phyloP scores from a whole-genome alignment of 1,139 yeast species.

The Debaryomyces coudertii region DNA sequence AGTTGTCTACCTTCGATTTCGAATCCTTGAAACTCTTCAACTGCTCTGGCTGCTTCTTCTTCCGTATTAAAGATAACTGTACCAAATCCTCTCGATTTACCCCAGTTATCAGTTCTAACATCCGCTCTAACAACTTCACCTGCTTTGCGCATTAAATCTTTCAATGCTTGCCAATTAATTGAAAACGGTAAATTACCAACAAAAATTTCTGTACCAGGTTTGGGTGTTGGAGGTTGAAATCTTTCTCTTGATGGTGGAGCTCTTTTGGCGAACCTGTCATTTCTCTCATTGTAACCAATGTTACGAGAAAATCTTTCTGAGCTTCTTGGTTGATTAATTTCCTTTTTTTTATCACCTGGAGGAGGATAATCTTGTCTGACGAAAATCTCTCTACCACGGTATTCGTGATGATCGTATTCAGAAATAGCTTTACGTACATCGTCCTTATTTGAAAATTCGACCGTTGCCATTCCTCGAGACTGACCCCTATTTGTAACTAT shows the following conservation, averaged over 20 bases:
- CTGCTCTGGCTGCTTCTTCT: constrained; percentile 65
- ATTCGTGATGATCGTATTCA: constrained; percentile 65
- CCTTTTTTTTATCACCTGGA: constrained; percentile 50
- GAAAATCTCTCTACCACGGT: constrained; percentile 81
- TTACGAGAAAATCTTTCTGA: constrained; percentile 17
- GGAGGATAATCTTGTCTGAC: constrained; percentile 91
- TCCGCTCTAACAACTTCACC: constrained; percentile 85
- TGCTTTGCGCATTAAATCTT: constrained; percentile 77
- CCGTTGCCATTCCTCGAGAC: constrained; percentile 92
- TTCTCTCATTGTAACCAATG: constrained; percentile 16
- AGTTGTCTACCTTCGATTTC: constrained; percentile 69
- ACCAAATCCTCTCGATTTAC: constrained; percentile 87
- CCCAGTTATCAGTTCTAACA: constrained; percentile 66
- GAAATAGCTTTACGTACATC: constrained; percentile 78
- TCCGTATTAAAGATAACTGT: constrained; percentile 64
- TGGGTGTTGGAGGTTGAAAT: constrained; percentile 21
- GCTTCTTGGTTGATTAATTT: constrained; percentile 13
- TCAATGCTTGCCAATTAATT: constrained; percentile 80
- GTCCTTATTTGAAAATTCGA: constrained; percentile 71
- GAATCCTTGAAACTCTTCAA: constrained; percentile 65
- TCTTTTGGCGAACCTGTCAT: constrained; percentile 16
- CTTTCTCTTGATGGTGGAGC: constrained; percentile 21
- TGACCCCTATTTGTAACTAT: constrained; percentile 83
- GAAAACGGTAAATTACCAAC: constrained; percentile 84
- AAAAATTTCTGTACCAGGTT: constrained; percentile 69